Percentiles rank a stretch among this genome's conserved stretches.
Conservation (phyloP, 179 eudicot genomes). For the Beta macrorhiza region DNA sequence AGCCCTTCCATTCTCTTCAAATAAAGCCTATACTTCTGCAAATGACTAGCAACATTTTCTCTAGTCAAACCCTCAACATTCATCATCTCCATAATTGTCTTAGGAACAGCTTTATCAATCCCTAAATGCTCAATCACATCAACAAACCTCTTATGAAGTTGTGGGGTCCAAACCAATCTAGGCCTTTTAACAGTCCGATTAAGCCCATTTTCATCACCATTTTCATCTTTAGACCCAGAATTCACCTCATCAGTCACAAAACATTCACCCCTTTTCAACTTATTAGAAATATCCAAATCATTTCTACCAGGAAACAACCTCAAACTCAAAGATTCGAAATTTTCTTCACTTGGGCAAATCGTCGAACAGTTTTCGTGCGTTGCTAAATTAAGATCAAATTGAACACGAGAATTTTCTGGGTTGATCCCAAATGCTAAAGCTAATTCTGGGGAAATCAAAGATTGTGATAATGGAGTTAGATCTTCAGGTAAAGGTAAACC, state of each 20-base stretch:
- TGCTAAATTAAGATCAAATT: conserved; percentile 23
- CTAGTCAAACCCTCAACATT: conserved; percentile 49
- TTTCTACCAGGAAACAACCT: conserved; percentile 32
- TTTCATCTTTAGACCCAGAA: conserved; percentile 25
- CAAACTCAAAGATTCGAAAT: conserved; percentile 29
- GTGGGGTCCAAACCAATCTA: conserved; percentile 46
- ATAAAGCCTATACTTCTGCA: conserved; percentile 47
- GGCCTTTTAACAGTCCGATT: conserved; percentile 39
- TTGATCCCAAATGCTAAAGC: conserved; percentile 37
- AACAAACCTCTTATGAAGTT: conserved; percentile 44
- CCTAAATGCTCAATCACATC: conserved; percentile 48
- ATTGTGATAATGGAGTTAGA: conserved; percentile 36
- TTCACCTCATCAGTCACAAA: conserved; percentile 32
- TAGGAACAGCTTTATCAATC: conserved; percentile 45
- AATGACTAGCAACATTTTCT: conserved; percentile 49
- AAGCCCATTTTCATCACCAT: conserved; percentile 33
- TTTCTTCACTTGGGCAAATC: conserved; percentile 33
- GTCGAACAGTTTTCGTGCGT: conserved; percentile 30
- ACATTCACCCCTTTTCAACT: conserved; percentile 23
- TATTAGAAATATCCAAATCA: conserved; percentile 13
- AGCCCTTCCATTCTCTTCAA: conserved; percentile 39
- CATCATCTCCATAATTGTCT: conserved; percentile 52
- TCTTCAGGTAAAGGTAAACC: conserved; percentile 36
- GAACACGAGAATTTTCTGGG: conserved; percentile 14
- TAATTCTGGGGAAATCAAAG: conserved; percentile 39